phyloP scores from a whole-genome alignment of 148 eudicot genomes.

The Persicaria tinctoria region DNA sequence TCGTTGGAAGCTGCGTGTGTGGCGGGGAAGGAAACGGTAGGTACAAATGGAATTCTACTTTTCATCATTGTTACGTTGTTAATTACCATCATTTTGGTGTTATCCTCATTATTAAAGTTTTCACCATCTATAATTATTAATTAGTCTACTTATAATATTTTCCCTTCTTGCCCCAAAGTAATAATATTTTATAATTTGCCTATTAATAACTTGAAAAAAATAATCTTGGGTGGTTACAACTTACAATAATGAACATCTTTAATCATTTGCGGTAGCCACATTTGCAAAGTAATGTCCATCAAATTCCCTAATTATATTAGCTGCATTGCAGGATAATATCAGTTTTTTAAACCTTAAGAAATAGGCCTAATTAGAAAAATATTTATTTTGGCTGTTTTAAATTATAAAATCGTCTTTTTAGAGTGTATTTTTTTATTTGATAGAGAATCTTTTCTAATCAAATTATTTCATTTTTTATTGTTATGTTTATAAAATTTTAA shows the following conservation, averaged over 20 bases:
- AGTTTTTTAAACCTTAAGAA: too few relatives aligned
- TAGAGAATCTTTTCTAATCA: too few relatives aligned
- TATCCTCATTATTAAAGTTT: slow-evolving; percentile 2
- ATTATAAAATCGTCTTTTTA: too few relatives aligned
- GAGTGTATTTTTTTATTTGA: too few relatives aligned
- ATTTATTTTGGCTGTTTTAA: too few relatives aligned
- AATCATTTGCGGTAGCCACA: neutral
- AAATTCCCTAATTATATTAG: too few relatives aligned
- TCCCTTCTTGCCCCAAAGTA: neutral
- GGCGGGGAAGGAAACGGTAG: slow-evolving; percentile 1
- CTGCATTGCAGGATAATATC: too few relatives aligned
- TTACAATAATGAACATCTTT: slow-evolving; percentile 3
- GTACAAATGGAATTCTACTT: neutral
- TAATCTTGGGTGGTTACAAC: neutral
- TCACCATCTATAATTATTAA: neutral
- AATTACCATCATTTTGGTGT: neutral
- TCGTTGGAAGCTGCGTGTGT: neutral
- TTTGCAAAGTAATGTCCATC: too few relatives aligned
- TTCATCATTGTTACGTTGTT: neutral
- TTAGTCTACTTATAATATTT: neutral
- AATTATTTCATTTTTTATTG: too few relatives aligned
- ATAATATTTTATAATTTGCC: neutral
- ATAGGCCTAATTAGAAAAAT: too few relatives aligned
- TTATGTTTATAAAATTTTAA: too few relatives aligned
- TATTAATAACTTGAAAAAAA: neutral